These are phyloP conservation scores for Oenanthe javanica DNA, from an alignment of 140 eudicot species.

Conservation along the genomic window DNA sequence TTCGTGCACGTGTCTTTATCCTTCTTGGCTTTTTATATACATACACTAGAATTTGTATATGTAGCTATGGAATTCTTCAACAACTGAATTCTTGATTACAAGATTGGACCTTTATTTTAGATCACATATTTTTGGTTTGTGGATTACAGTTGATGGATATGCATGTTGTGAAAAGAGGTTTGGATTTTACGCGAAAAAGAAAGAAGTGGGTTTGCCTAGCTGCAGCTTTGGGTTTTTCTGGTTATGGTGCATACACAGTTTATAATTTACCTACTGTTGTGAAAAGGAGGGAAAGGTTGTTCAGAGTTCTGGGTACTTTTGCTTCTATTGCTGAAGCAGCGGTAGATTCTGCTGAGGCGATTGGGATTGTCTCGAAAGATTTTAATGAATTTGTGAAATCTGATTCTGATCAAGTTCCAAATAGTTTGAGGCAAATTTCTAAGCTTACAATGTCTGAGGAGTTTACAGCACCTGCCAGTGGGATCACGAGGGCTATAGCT, in stretches of 20 bases:
- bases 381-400: conserved; percentile 49
- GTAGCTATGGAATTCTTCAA: not conserved
- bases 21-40: too few relatives aligned
- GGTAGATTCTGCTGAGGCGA: conserved; percentile 55
- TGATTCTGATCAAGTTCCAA: conserved; percentile 55
- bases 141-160: conserved; percentile 28
- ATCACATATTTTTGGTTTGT: not conserved
- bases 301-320: conserved; percentile 37
- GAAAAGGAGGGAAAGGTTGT: conserved; percentile 33
- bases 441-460: conserved; percentile 53
- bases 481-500: conserved; percentile 43
- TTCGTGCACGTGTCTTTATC: conserved; percentile 6
- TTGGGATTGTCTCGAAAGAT: conserved; percentile 52
- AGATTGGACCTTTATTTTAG: not conserved
- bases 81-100: not conserved
- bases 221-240: conserved; percentile 44
- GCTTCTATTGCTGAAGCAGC: conserved; percentile 36
- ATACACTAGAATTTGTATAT: not conserved
- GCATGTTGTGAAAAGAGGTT: conserved; percentile 32
- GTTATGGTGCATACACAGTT: conserved; percentile 50
- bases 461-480: conserved; percentile 33
- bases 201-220: conserved; percentile 33
- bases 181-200: conserved; percentile 30
- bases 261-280: conserved; percentile 51
- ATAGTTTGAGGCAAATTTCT: conserved; percentile 56